Evolutionary conservation across 371 early-diverging fungal species (phyloP), one percentile per base, ranked within the genome.

Genomic region (Zopfochytrium polystomum): DNA sequence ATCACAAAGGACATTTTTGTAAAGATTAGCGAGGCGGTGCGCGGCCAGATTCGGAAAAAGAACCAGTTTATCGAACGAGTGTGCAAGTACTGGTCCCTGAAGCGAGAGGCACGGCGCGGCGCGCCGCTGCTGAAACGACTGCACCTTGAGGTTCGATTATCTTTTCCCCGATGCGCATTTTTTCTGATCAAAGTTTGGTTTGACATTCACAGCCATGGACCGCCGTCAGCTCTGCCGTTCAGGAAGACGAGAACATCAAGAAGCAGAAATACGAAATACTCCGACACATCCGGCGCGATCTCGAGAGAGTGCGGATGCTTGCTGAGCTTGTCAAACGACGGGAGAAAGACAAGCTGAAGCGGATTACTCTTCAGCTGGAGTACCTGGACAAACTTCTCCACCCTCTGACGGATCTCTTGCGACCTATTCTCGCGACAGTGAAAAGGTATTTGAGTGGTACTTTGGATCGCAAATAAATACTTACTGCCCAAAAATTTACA

Each of bases 11-110:
- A 26, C 20, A 35, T 62, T 1, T 49, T 42, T n/a, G 7, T 31
- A 6, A 45, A 38, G 7, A 55, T 62, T 15, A n/a, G 18, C 0
- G 34, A 25, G 18, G 30, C 62, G 18, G 35, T 62, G 18, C 54
- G 52, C 22, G 61, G 45, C 27, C 15, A 23, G 11, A 29, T 66
- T 38, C 60, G 66, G 4, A 87, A 87, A 43, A 78, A 80, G 38
- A 35, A 60, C 0, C 72, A 76, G 13, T 68, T 92, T n/a, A 65
- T 90, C 15, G 60, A 74, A 9, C 78, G 71, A 18, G 83, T 93
- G 22, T 90, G 90, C 60, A 81, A 86, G 58, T 97, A 94, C 74
- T 98, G 98, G 97, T 85, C 94, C 0, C 73, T 96, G 11, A 98
- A 98, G 71, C 85, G 96, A 26, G 87, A 87, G 59, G 70, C 85